Conservation (phyloP, 345 rosid species). For the Eucalyptus albens region DNA sequence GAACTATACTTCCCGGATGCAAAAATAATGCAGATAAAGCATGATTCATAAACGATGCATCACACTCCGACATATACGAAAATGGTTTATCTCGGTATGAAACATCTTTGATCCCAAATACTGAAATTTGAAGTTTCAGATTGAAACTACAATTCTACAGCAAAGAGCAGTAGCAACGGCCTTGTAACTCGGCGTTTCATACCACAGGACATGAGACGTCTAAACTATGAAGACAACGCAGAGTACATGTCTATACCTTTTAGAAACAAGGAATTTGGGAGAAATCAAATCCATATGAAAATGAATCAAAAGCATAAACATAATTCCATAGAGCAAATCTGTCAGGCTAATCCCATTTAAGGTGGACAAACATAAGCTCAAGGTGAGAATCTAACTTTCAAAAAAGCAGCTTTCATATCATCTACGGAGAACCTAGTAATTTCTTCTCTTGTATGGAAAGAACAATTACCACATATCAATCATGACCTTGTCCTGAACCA, state of each 20-base stretch:
- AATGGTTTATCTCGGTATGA: neutral
- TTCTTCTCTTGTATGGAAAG: neutral
- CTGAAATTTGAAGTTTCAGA: neutral
- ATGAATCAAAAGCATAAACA: neutral
- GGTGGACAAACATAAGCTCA: neutral
- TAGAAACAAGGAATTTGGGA: neutral
- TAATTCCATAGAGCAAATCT: neutral
- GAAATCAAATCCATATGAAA: neutral
- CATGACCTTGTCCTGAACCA: slow-evolving; percentile 7
- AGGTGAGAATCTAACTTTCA: neutral
- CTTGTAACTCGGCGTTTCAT: neutral
- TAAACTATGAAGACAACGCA: neutral
- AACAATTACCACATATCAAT: slow-evolving; percentile 1
- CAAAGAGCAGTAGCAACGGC: neutral
- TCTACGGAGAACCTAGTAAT: neutral
- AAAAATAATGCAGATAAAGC: neutral
- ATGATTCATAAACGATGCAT: neutral
- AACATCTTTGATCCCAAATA: neutral
- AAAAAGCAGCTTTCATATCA: neutral
- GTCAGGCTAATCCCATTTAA: neutral
- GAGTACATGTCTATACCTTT: neutral
- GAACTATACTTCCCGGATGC: neutral
- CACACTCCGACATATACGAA: neutral
- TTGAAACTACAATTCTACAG: neutral
- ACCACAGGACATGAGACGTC: neutral